Percentiles rank a stretch among this genome's conserved stretches.
Evolutionary conservation across 495 filamentous ascomycete genomes (phyloP).

Genomic region (Penicillium parvum): DNA sequence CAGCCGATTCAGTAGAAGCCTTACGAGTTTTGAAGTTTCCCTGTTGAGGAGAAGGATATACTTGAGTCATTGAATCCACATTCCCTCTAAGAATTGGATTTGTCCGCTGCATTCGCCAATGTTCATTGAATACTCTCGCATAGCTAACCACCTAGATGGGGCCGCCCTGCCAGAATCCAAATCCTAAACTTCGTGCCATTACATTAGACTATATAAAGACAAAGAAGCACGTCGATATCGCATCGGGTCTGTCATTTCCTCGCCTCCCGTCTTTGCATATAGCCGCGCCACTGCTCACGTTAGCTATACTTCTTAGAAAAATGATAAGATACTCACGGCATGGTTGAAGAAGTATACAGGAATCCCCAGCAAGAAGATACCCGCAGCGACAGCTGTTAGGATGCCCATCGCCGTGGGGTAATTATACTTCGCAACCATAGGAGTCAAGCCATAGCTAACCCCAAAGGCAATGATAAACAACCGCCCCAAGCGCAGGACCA

Average conservation of each 20-base stretch:
- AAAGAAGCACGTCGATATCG: no score
- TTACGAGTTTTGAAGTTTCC: neutral
- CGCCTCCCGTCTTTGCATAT: conserved; percentile 5
- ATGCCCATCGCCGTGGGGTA: conserved; percentile 30
- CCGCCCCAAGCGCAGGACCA: conserved; percentile 35
- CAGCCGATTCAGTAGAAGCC: conserved; percentile 11
- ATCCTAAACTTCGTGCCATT: no score
- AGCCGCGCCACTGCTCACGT: conserved; percentile 14
- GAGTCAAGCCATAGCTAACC: conserved; percentile 30
- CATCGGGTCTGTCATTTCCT: no score
- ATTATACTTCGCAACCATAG: conserved; percentile 27
- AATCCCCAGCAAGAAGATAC: conserved; percentile 27
- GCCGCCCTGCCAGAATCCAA: no score
- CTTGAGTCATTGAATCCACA: neutral
- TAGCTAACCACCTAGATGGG: no score
- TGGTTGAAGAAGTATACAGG: conserved; percentile 35
- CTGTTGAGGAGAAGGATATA: neutral
- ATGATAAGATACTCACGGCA: conserved; percentile 12
- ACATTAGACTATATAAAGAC: no score
- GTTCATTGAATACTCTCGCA: no score
- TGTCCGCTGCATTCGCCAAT: no score
- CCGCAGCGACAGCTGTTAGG: conserved; percentile 24
- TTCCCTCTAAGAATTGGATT: no score
- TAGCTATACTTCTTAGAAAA: neutral
- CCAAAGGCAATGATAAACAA: conserved; percentile 36